phyloP scores from a whole-genome alignment of 139 green algal genomes.

The Asterochloris sp. region DNA sequence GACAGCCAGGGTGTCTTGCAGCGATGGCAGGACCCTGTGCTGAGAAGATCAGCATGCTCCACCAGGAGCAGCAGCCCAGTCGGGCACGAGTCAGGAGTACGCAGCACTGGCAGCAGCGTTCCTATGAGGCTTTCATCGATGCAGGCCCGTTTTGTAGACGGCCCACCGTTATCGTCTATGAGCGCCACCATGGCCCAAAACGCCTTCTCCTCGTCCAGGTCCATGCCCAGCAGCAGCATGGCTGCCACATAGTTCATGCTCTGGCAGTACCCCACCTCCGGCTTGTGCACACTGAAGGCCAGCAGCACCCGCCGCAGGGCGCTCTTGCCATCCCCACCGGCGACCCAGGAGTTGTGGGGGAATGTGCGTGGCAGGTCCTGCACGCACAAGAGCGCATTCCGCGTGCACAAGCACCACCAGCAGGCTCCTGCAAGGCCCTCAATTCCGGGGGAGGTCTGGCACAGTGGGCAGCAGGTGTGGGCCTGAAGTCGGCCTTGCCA shows the following conservation, averaged over 20 bases:
- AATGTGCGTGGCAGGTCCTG: conserved; percentile 83
- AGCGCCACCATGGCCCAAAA: conserved; percentile 57
- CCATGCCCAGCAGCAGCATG: conserved; percentile 69
- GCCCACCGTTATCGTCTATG: conserved; percentile 42
- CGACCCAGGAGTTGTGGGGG: conserved; percentile 59
- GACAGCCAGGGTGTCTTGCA: neutral
- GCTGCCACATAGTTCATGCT: conserved; percentile 76
- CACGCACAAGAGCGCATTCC: neutral
- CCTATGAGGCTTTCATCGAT: neutral
- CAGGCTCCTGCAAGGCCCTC: neutral
- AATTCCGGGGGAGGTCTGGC: too few relatives aligned
- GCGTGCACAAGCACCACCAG: neutral
- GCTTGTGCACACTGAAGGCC: conserved; percentile 66
- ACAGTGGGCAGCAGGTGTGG: too few relatives aligned
- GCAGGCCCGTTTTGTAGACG: neutral
- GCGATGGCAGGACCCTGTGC: neutral
- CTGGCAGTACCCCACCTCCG: conserved; percentile 68
- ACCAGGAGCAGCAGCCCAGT: too few relatives aligned
- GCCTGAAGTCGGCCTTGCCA: neutral
- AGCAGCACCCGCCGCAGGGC: conserved; percentile 62
- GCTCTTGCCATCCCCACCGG: conserved; percentile 46
- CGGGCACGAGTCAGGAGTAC: too few relatives aligned
- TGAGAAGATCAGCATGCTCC: neutral
- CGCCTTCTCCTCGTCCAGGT: conserved; percentile 45
- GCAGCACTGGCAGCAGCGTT: neutral